phyloP scores from a whole-genome alignment of 1,139 yeast species.

The Saccharomyces hybrid region DNA sequence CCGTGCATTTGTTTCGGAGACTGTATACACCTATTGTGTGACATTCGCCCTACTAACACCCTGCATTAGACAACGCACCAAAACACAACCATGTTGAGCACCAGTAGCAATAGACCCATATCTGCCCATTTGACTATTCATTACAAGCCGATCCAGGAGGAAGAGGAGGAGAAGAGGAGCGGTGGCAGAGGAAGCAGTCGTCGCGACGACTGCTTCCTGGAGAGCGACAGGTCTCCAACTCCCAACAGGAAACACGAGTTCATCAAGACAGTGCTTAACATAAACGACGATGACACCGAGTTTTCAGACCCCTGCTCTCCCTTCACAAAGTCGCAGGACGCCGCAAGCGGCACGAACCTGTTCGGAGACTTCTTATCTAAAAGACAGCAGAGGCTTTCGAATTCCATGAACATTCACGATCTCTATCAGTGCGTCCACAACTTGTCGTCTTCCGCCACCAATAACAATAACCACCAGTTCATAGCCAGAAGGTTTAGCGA shows the following conservation, averaged over 20 bases:
- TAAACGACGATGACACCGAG: background rate
- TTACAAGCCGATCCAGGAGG: background rate
- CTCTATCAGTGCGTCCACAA: conserved; percentile 7
- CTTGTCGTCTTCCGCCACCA: background rate
- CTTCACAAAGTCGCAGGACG: background rate
- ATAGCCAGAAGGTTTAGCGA: conserved; percentile 10
- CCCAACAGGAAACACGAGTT: background rate
- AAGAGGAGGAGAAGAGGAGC: background rate
- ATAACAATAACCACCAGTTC: background rate
- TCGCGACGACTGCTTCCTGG: background rate
- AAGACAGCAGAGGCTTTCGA: background rate
- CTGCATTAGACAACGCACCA: background rate
- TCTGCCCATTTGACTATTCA: conserved; percentile 7
- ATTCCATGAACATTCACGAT: conserved; percentile 1
- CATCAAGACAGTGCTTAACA: background rate
- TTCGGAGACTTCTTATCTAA: background rate
- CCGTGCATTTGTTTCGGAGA: background rate
- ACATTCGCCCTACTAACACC: background rate
- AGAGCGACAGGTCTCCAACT: background rate
- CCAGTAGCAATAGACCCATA: conserved; percentile 1
- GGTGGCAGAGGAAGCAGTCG: background rate
- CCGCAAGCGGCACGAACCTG: background rate
- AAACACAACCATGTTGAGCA: background rate
- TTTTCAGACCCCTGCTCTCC: background rate
- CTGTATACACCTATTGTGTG: background rate